Evolutionary conservation across 768 basidiomycete species (phyloP).

Genomic region (Calocera viscosa): DNA sequence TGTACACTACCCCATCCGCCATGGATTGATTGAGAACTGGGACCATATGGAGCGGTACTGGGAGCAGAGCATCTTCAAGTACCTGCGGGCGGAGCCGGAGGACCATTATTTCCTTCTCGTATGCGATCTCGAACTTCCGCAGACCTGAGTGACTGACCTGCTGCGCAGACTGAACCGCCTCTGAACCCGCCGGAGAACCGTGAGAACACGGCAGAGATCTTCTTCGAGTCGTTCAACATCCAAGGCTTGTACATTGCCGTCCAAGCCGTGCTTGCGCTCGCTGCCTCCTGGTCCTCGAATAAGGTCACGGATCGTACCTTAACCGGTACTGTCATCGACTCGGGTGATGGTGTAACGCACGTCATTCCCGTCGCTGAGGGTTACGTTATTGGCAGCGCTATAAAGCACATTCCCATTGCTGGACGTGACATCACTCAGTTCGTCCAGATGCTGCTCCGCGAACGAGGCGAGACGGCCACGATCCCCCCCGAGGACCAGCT

Average conservation of each 20-base stretch:
- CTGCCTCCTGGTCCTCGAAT: slow-evolving; percentile 92
- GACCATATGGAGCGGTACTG: slow-evolving; percentile 98
- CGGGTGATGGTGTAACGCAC: slow-evolving; percentile 98
- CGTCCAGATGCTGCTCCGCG: slow-evolving; percentile 87
- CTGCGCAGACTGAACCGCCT: slow-evolving; percentile 84
- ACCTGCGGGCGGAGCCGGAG: slow-evolving; percentile 93
- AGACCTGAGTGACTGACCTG: neutral
- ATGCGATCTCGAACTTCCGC: slow-evolving; percentile 24
- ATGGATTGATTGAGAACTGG: slow-evolving; percentile 97
- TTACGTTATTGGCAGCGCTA: slow-evolving; percentile 96
- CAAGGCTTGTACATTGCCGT: slow-evolving; percentile 97
- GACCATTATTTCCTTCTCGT: slow-evolving; percentile 97
- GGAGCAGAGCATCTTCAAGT: slow-evolving; percentile 99
- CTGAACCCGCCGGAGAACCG: slow-evolving; percentile 97
- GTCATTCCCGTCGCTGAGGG: slow-evolving; percentile 94
- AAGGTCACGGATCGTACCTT: slow-evolving; percentile 80
- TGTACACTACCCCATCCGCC: slow-evolving; percentile 90
- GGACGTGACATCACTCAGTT: slow-evolving; percentile 96
- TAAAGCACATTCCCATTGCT: slow-evolving; percentile 98
- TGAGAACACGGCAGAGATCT: slow-evolving; percentile 98
- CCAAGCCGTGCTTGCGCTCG: slow-evolving; percentile 94
- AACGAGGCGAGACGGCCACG: slow-evolving; percentile 79
- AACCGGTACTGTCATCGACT: slow-evolving; percentile 96
- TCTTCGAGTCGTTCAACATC: slow-evolving; percentile 99
- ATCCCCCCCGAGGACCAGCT: slow-evolving; percentile 95